A percentile compares a stretch with the other conserved stretches of the same genome.
Evolutionary conservation across 768 basidiomycete species (phyloP).

Genomic region (Panaeolus cyanescens): DNA sequence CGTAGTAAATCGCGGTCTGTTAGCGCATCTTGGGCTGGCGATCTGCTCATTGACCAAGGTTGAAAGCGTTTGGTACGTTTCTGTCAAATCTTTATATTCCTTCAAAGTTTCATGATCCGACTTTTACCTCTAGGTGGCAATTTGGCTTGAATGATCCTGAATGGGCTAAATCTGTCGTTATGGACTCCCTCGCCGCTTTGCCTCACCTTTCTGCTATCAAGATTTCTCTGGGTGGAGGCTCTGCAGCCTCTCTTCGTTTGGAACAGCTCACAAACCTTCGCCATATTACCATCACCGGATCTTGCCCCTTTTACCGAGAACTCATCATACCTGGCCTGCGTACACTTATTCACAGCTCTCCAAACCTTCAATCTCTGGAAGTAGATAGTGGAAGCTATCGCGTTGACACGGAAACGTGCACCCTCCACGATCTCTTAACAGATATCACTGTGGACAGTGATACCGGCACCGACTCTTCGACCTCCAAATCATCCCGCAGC

Average conservation of each 20-base stretch:
- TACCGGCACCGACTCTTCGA: not conserved
- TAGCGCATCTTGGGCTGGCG: constrained; percentile 18
- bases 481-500: not conserved
- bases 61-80: constrained; percentile 17
- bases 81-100: not conserved
- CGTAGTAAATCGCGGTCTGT: constrained; percentile 13
- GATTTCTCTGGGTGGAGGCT: constrained; percentile 17
- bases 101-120: not conserved
- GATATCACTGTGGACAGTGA: not conserved
- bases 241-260: constrained; percentile 13
- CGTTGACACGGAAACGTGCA: constrained; percentile 13
- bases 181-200: constrained; percentile 19
- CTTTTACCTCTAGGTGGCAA: constrained; percentile 17
- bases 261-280: constrained; percentile 18
- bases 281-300: constrained; percentile 17
- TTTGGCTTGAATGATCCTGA: constrained; percentile 19
- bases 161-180: constrained; percentile 20
- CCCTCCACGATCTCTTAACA: constrained; percentile 16
- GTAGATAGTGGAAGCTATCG: constrained; percentile 12
- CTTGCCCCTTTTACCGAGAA: constrained; percentile 13
- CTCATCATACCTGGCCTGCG: constrained; percentile 18
- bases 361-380: constrained; percentile 14
- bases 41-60: constrained; percentile 20
- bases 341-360: constrained; percentile 18
- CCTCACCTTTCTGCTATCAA: constrained; percentile 14